Conservation (phyloP, 306 rosid species). For the Acacia melanoxylon region DNA sequence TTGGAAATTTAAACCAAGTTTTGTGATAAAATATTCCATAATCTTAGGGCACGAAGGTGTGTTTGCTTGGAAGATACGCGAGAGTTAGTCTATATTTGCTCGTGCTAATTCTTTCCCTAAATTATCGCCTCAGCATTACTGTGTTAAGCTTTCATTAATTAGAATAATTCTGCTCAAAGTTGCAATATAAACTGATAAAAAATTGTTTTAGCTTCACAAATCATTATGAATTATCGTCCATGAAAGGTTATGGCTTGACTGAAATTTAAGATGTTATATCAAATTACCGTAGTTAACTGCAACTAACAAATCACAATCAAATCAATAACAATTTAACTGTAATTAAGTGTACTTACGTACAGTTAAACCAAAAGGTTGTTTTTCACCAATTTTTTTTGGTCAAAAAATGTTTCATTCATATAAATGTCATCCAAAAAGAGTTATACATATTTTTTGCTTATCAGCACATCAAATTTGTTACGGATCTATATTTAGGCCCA, state of each 20-base stretch:
- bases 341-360: not conserved
- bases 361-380: not conserved
- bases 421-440: not conserved
- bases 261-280: not conserved
- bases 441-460: not conserved
- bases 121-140: conserved; percentile 15
- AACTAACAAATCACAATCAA: not conserved
- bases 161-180: not conserved
- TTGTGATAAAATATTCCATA: conserved; percentile 35
- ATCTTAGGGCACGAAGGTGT: conserved; percentile 39
- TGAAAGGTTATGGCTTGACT: not conserved
- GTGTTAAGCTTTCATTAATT: not conserved
- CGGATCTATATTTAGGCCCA: too few species aligned
- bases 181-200: not conserved
- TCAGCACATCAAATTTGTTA: not conserved
- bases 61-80: conserved; percentile 40
- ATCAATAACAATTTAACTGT: not conserved
- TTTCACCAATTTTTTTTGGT: not conserved
- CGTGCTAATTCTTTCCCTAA: not conserved
- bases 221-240: not conserved
- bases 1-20: conserved; percentile 26
- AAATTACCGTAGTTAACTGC: not conserved
- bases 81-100: not conserved
- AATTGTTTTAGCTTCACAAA: not conserved
- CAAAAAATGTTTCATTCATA: not conserved